phyloP scores from a whole-genome alignment of 2,329 filamentous ascomycete species.

The Neonectria faginata region DNA sequence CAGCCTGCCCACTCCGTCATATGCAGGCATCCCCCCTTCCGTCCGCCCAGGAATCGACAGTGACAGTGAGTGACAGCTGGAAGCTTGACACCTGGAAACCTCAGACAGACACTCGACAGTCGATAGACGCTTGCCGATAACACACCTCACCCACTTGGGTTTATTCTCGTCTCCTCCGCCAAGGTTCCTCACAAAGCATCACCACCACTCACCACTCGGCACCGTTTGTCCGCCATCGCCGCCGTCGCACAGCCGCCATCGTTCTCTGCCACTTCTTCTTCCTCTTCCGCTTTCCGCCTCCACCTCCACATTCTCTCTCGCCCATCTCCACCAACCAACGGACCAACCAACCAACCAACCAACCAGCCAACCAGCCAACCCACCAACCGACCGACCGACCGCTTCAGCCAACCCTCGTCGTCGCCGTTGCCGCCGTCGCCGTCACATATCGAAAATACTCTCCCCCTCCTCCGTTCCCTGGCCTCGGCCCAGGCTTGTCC shows the following conservation, averaged over 20 bases:
- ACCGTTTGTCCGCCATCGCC: neutral
- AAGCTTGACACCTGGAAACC: neutral
- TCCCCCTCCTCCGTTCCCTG: constrained; percentile 28
- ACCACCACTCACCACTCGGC: neutral
- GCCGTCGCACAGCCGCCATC: neutral
- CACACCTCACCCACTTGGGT: neutral
- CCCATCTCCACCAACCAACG: constrained; percentile 16
- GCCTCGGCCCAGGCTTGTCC: constrained; percentile 35
- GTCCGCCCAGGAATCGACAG: constrained; percentile 14
- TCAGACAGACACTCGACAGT: neutral
- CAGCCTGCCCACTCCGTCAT: constrained; percentile 23
- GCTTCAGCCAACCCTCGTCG: constrained; percentile 5
- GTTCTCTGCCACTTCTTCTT: neutral
- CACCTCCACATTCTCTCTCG: constrained; percentile 6
- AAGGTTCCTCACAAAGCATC: too few species aligned
- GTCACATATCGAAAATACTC: constrained; percentile 27
- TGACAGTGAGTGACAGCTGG: constrained; percentile 16
- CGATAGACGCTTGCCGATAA: neutral
- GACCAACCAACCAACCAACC: constrained; percentile 10
- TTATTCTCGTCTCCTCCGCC: constrained; percentile 10
- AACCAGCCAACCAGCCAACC: neutral
- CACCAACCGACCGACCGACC: neutral
- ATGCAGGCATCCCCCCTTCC: constrained; percentile 26
- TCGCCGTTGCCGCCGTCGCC: constrained; percentile 10
- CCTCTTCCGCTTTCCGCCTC: constrained; percentile 2